phyloP scores from a whole-genome alignment of 345 rosid species.

The Cardamine chenopodiifolia region DNA sequence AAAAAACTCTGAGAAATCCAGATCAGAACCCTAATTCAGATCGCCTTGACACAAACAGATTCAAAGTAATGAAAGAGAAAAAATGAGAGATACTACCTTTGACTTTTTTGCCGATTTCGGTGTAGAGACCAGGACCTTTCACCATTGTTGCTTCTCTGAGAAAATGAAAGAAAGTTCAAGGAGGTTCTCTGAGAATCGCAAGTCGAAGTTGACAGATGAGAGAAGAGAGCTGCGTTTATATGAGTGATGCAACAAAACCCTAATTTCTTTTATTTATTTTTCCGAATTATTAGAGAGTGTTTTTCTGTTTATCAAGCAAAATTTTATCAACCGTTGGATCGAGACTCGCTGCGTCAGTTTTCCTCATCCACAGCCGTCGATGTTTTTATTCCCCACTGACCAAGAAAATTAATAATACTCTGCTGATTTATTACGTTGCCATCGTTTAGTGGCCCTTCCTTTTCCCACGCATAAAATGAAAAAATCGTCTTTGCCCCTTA shows the following conservation, averaged over 20 bases:
- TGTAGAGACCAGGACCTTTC: constrained; percentile 94
- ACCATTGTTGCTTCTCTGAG: constrained; percentile 47
- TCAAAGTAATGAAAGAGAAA: neutral
- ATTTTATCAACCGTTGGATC: constrained; percentile 33
- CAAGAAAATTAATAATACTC: neutral
- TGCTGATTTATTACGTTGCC: constrained; percentile 13
- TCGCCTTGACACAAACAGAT: neutral
- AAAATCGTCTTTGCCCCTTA: neutral
- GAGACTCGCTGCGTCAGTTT: neutral
- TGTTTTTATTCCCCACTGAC: neutral
- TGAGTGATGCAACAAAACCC: constrained; percentile 25
- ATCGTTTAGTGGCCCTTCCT: neutral
- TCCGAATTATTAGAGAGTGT: neutral
- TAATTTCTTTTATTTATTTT: neutral
- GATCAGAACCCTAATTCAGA: constrained; percentile 3
- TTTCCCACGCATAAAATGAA: neutral
- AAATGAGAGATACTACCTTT: constrained; percentile 51
- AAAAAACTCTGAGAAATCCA: neutral
- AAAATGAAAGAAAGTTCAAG: neutral
- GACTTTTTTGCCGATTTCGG: constrained; percentile 92
- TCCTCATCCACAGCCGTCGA: constrained; percentile 30
- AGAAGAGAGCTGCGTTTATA: neutral
- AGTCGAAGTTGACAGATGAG: neutral
- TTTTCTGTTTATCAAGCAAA: constrained; percentile 17
- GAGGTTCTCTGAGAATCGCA: constrained; percentile 11